phyloP scores from a whole-genome alignment of 75 land plant species.

The Azolla pinnata region DNA sequence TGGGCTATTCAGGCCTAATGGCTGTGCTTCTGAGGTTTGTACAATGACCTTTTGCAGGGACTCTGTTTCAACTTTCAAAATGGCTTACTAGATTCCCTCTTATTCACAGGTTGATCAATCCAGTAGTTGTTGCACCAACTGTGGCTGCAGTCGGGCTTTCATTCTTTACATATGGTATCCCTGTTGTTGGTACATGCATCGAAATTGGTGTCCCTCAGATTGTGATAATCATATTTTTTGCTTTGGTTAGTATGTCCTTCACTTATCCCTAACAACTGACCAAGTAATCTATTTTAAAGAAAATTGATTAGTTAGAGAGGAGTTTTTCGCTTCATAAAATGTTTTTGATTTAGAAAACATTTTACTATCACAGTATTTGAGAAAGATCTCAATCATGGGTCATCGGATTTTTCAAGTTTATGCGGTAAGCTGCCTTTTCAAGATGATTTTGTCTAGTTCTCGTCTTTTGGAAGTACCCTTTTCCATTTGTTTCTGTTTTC shows the following conservation, averaged over 20 bases:
- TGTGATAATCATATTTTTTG: constrained; percentile 27
- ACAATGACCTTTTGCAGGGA: not conserved
- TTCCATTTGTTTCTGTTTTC: not conserved
- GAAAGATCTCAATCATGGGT: constrained; percentile 61
- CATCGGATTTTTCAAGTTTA: constrained; percentile 75
- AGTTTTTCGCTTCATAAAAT: too few species aligned
- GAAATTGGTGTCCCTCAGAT: constrained; percentile 50
- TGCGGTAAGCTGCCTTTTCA: constrained; percentile 48
- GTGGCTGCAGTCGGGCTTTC: constrained; percentile 45
- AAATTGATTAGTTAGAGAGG: too few species aligned
- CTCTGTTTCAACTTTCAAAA: not conserved
- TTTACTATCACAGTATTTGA: constrained; percentile 46
- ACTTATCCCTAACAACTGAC: too few species aligned
- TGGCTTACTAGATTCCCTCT: not conserved
- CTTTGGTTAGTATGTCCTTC: constrained; percentile 26
- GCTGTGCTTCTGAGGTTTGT: constrained; percentile 27
- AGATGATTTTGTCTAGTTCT: not conserved
- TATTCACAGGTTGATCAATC: constrained; percentile 37
- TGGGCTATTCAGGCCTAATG: constrained; percentile 33
- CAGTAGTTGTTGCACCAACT: constrained; percentile 48
- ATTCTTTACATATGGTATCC: constrained; percentile 40
- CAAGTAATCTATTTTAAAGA: too few species aligned
- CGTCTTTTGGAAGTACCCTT: not conserved
- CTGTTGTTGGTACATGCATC: constrained; percentile 43
- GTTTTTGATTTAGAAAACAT: too few species aligned